phyloP scores from a whole-genome alignment of 768 basidiomycete genomes.

The Panaeolus papilionaceus region DNA sequence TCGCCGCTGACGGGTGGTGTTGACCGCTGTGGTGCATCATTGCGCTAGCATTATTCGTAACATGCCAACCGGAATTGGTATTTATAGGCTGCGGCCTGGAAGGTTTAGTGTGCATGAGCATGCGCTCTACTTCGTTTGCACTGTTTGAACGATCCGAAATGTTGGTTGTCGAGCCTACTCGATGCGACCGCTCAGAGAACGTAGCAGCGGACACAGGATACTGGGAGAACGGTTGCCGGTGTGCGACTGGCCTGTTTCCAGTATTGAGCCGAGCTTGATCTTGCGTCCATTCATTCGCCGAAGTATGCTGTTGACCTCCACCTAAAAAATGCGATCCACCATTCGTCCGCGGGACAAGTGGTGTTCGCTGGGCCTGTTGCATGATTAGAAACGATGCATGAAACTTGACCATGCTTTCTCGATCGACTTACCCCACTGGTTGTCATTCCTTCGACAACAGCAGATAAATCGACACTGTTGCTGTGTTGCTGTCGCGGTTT shows the following conservation, averaged over 20 bases:
- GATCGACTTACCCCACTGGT: conserved; percentile 55
- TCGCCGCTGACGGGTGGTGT: not conserved
- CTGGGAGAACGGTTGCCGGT: conserved; percentile 56
- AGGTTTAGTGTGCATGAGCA: conserved; percentile 46
- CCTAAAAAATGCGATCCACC: conserved; percentile 31
- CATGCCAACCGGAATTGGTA: conserved; percentile 31
- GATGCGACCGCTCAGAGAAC: conserved; percentile 44
- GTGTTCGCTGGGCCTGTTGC: conserved; percentile 71
- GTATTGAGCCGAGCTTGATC: conserved; percentile 2
- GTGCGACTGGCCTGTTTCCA: conserved; percentile 33
- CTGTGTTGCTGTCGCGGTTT: conserved; percentile 31
- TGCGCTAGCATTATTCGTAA: conserved; percentile 24
- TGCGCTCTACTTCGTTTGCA: conserved; percentile 73
- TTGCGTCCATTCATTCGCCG: conserved; percentile 37
- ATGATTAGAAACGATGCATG: not conserved
- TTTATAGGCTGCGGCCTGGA: conserved; percentile 22
- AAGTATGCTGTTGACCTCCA: conserved; percentile 26
- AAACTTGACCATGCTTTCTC: not conserved
- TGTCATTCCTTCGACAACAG: conserved; percentile 71
- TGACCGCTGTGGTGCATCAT: not conserved
- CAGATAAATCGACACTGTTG: conserved; percentile 52
- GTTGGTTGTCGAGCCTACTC: conserved; percentile 38
- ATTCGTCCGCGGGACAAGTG: conserved; percentile 58
- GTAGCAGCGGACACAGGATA: conserved; percentile 24
- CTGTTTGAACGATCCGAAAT: conserved; percentile 69